Evolutionary conservation across 371 early-diverging fungal species (phyloP).

Genomic region (Dinochytrium kinnereticum): DNA sequence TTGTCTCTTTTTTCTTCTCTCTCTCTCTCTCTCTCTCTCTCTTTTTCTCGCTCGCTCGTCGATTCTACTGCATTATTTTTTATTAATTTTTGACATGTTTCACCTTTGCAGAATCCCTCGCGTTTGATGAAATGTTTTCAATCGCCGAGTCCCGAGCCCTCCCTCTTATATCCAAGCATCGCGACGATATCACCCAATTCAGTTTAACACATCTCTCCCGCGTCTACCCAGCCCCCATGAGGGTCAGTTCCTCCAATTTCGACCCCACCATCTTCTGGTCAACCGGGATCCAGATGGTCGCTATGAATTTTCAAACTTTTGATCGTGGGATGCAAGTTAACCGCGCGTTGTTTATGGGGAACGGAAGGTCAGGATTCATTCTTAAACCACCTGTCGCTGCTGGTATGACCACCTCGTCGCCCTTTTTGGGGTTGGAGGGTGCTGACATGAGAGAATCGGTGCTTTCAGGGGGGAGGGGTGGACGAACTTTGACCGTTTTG

Average conservation of each 20-base stretch:
- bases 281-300: constrained; percentile 83
- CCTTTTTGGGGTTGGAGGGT: neutral
- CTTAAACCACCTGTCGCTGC: constrained; percentile 34
- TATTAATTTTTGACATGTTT: no score
- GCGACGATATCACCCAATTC: neutral
- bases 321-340: constrained; percentile 72
- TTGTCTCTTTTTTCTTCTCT: neutral
- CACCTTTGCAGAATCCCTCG: constrained; percentile 34
- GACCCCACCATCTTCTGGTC: constrained; percentile 81
- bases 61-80: no score
- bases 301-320: constrained; percentile 80
- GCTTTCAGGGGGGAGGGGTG: neutral
- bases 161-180: constrained; percentile 24
- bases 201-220: constrained; percentile 56
- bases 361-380: constrained; percentile 74
- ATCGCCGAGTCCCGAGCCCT: constrained; percentile 62
- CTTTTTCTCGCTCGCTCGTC: no score
- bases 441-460: neutral
- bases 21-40: no score
- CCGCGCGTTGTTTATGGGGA: constrained; percentile 71
- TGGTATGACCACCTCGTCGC: neutral
- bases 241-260: constrained; percentile 75
- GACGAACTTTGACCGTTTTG: constrained; percentile 25
- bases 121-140: constrained; percentile 68
- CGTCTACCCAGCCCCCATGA: constrained; percentile 74